phyloP scores from a whole-genome alignment of 306 rosid genomes.

The Macrotyloma uniflorum region DNA sequence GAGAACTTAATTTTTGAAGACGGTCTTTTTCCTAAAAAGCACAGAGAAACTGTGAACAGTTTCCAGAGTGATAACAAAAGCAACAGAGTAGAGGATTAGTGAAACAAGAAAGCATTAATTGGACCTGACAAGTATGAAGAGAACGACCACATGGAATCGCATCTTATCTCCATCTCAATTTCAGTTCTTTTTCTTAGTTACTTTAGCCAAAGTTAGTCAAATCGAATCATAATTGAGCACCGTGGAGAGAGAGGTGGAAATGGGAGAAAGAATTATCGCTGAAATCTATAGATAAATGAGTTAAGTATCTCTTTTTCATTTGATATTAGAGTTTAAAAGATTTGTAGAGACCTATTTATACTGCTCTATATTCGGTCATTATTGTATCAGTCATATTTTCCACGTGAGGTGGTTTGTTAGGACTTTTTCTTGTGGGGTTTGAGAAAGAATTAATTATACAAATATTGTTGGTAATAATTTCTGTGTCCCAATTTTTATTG shows the following conservation, averaged over 20 bases:
- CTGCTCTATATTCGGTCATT: too few species aligned
- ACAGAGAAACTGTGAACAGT: too few species aligned
- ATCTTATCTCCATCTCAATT: background rate
- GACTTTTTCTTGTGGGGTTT: background rate
- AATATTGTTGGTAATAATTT: background rate
- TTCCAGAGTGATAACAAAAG: background rate
- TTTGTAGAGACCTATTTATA: too few species aligned
- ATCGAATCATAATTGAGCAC: background rate
- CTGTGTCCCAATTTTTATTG: background rate
- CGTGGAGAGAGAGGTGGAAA: constrained; percentile 4
- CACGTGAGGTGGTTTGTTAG: too few species aligned
- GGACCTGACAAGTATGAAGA: background rate
- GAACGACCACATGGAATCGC: background rate
- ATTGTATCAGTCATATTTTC: too few species aligned
- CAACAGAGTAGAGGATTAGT: background rate
- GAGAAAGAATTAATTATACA: background rate
- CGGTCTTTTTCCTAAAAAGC: too few species aligned
- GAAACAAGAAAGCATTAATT: background rate
- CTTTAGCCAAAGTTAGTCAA: constrained; percentile 6
- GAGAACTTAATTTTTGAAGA: too few species aligned
- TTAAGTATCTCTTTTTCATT: too few species aligned
- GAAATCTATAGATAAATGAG: too few species aligned
- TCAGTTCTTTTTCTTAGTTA: background rate
- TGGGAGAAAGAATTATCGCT: too few species aligned
- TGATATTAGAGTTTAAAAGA: too few species aligned